Base-by-base conservation (phyloP, 1,284 basidiomycete species). In the Microbotryum violaceum region DNA sequence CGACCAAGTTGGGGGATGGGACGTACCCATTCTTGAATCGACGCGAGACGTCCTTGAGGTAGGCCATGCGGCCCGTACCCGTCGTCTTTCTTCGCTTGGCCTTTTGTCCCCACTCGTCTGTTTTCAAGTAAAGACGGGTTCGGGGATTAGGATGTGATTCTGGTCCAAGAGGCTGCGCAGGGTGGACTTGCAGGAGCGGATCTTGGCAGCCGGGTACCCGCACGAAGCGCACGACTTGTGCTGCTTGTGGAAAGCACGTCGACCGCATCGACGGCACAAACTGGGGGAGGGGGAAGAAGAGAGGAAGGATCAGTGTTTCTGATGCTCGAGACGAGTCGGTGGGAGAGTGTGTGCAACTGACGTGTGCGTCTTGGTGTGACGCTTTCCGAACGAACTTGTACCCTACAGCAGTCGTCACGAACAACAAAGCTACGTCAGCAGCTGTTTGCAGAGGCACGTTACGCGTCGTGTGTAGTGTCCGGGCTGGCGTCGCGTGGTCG, bases 321-420 rank as follows among this genome's bases (percentile, higher is more conserved):
- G 31, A 31, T n/a, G 50, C 6, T 48, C 0, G 12, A 20, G 56
- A 14, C 33, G 46, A 10, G 25, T 6, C 56, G 23, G 33, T 9
- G 31, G 31, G 8, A 31, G 31, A 31, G 31, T 31, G 31, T 31
- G 8, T 31, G 9, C 10, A 69, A 70, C 74, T 60, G 74, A 62
- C 62, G 92, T 96, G 85, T 97, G 94, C 75, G 90, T 87, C 84
- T 98, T 98, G 74, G 91, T 91, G 86, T 96, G 93, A 78, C 89
- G 83, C 83, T 93, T 93, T 90, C 91, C 90, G 78, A 67, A 67
- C 46, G 67, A 69, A 53, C 60, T 65, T 50, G 67, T 69, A 65
- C 67, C 67, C 63, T 69, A 33, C 25, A 53, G 27, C 27, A 23
- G 48, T 23, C 9, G 25, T 23, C 33, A 14, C n/a, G 31, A 53